Evolutionary conservation across 2,329 filamentous ascomycete species (phyloP), one percentile per base, ranked within the genome.

Genomic region (Waltergamsia citrina): DNA sequence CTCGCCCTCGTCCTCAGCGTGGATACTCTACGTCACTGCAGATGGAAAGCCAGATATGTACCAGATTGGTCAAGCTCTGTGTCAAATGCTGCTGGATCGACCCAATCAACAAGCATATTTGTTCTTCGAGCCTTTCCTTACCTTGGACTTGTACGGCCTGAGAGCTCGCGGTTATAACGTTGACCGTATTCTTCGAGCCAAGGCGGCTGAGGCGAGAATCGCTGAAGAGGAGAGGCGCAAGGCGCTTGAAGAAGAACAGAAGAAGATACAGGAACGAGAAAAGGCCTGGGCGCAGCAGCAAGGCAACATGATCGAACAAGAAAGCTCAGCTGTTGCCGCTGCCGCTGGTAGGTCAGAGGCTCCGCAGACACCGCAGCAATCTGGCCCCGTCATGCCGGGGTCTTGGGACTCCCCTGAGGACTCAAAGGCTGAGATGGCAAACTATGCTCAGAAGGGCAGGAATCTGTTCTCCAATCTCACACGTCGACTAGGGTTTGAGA

Each of bases 141-240:
- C 84, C 38, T 78, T 92, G 7, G 85, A 90, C 45, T 67, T 98
- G 17, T 73, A 83, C 30, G 80, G 88, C 33, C 63, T 98, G 26
- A 80, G 85, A 47, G 78, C 79, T 39, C 85, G 92, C 42, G 92
- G 92, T 2, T 96, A 95, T 65, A 96, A 98, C 45, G 92, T 98
- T 25, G 86, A 95, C 50, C 81, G 92, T 32, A 96, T 98, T 41
- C 68, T 98, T 16, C 77, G 85, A 24, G 81, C 81, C 35, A 93
- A 93, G 60, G 86, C 83, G 15, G 84, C 85, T 3, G 87, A 96
- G 55, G 85, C 85, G 6, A 76, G 85, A 34, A 78, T 96, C 43
- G 87, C 86, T 0, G 88, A 95, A 50, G 82, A 84, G 47, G 78
- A 86, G 52, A 74, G 84, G 32, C 78, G 81, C 48, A 80, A 80